Conservation (phyloP, 73 alveolate species). For the Breviolum minutum region DNA sequence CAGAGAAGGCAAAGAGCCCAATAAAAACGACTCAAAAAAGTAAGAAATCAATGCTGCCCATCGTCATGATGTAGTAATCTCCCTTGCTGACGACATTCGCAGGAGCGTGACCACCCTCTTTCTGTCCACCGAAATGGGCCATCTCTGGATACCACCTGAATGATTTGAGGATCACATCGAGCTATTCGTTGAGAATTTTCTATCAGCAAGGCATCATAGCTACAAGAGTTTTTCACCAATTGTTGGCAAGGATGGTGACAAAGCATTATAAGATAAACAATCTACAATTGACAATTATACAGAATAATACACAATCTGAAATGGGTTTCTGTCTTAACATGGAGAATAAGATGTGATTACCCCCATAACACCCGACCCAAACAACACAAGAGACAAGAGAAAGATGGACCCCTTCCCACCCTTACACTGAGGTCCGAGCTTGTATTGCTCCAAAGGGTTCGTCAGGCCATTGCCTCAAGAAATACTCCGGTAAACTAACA, state of each 20-base stretch:
- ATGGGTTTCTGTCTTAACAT: too few species aligned
- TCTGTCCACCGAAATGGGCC: constrained; percentile 95
- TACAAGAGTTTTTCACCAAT: too few species aligned
- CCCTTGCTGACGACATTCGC: constrained; percentile 92
- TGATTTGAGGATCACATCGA: background rate
- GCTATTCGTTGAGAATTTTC: background rate
- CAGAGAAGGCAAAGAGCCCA: background rate
- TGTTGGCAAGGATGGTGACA: too few species aligned
- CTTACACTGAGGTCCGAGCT: background rate
- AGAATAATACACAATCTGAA: too few species aligned
- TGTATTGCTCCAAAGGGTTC: constrained; percentile 96
- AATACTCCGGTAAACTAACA: too few species aligned
- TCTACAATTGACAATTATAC: too few species aligned
- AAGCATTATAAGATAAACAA: too few species aligned
- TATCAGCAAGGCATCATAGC: background rate
- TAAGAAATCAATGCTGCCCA: background rate
- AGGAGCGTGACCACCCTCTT: constrained; percentile 95
- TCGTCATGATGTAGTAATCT: constrained; percentile 90
- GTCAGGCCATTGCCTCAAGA: constrained; percentile 96
- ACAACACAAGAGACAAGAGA: too few species aligned
- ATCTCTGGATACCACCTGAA: constrained; percentile 95
- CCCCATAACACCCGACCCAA: background rate
- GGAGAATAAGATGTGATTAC: too few species aligned
- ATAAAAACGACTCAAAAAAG: background rate
- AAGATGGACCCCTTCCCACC: too few species aligned